Percentiles rank a stretch among this genome's conserved stretches.
These are phyloP conservation scores for Phytopythium cucurbitacearum DNA, from an alignment of 352 stramenopile genomes.

Conservation along the genomic window DNA sequence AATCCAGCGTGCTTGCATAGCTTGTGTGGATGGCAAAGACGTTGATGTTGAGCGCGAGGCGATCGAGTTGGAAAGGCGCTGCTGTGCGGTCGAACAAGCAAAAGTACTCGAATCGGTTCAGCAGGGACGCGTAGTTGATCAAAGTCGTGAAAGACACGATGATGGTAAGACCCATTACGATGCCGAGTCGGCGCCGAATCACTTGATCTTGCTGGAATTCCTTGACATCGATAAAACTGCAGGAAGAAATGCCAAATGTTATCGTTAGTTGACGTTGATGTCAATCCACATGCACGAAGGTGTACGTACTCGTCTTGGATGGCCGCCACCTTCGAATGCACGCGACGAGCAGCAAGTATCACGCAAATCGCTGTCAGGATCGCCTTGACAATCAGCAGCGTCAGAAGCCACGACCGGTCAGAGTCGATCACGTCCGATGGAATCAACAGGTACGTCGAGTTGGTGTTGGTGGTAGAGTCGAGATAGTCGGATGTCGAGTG, in stretches of 20 bases:
- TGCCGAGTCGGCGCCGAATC: conserved; percentile 28
- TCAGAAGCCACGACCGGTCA: conserved; percentile 45
- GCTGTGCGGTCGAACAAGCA: conserved; percentile 28
- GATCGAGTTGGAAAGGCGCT: background rate
- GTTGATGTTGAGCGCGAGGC: conserved; percentile 10
- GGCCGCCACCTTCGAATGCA: conserved; percentile 50
- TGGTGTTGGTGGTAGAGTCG: background rate
- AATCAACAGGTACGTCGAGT: conserved; percentile 23
- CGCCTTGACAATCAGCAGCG: conserved; percentile 33
- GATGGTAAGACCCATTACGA: conserved; percentile 33
- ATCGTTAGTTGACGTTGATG: background rate
- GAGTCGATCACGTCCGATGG: conserved; percentile 26
- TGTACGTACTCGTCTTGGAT: conserved; percentile 62
- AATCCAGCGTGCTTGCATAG: conserved; percentile 31
- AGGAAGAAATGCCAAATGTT: conserved; percentile 3
- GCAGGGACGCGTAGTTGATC: conserved; percentile 47
- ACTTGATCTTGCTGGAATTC: conserved; percentile 59
- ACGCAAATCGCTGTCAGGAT: conserved; percentile 25
- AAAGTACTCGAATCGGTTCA: conserved; percentile 55
- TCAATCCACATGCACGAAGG: background rate
- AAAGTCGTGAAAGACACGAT: conserved; percentile 45
- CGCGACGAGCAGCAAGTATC: conserved; percentile 28
- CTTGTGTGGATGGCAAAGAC: conserved; percentile 36
- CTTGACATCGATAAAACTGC: conserved; percentile 63
- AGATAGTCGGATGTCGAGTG: conserved; percentile 4